Evolutionary conservation across 2,329 filamentous ascomycete genomes (phyloP).

Genomic region (Aspergillus brunneoviolaceus): DNA sequence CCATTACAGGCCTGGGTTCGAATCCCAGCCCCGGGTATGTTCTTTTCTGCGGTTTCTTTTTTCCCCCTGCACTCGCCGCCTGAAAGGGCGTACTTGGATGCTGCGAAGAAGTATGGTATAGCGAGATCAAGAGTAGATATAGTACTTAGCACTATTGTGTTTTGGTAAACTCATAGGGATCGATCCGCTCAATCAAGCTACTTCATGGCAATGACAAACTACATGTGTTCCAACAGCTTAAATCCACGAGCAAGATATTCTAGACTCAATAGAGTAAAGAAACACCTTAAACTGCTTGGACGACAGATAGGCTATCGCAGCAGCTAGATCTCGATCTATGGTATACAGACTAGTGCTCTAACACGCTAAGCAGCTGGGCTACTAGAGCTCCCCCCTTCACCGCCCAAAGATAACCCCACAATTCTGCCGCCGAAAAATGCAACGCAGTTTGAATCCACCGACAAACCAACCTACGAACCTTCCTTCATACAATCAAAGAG

Average conservation of each 20-base stretch:
- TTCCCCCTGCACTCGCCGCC: not conserved
- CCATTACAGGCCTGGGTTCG: not conserved
- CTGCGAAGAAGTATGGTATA: not conserved
- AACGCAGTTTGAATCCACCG: not conserved
- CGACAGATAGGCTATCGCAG: not conserved
- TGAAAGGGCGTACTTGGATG: not conserved
- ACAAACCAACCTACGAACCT: not conserved
- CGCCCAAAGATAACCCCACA: not conserved
- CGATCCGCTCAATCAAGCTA: no score
- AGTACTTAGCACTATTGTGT: not conserved
- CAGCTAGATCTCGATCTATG: not conserved
- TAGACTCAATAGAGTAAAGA: no score
- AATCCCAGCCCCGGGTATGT: not conserved
- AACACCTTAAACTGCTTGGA: no score
- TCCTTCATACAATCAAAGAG: not conserved
- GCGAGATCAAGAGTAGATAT: not conserved
- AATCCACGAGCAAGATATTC: no score
- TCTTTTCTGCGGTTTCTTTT: not conserved
- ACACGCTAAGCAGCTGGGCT: not conserved
- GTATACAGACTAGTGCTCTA: no score
- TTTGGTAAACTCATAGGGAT: not conserved
- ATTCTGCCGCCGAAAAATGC: constrained; percentile 10
- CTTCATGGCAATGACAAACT: no score
- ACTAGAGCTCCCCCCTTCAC: not conserved
- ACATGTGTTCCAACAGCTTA: no score